Base-by-base conservation (phyloP, 371 early-diverging fungal species). In the Circinella umbellata region DNA sequence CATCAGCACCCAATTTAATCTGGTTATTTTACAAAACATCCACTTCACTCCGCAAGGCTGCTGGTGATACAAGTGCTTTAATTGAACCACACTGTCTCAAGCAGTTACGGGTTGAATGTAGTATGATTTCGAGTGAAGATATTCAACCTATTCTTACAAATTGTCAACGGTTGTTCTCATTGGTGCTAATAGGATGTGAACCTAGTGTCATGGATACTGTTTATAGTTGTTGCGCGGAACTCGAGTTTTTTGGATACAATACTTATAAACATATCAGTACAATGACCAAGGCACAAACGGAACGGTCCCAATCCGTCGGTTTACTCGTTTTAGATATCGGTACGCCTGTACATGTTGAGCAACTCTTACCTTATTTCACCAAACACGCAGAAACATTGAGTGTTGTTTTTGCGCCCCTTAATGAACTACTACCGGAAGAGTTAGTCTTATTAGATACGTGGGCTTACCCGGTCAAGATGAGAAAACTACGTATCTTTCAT, bases 231-330 rank as follows among this genome's bases (percentile, higher is more conserved):
- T 57, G 57, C 14, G 5, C 57, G 0, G 6, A 57, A 10, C 18
- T 57, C 4, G 57, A 57, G 14, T 5, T 17, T 57, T 57, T 57
- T 34, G 57, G 57, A 57, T 57, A 57, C 57, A 57, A 57, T n/a
- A 5, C 3, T 5, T 6, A 57, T 57, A 9, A 2, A 8, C 57
- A 34, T n/a, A 4, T 10, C 14, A 57, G 35, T 6, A 6, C 5
- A 8, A 7, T 57, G 27, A 27, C 27, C 6, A 0, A 34, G 9
- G 7, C 18, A 27, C n/a, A 18, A 7, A 27, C 57, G 1, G 57
- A 34, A 13, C 57, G 57, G 1, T 1, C 57, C 8, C 5, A 57
- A 10, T 57, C 57, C 10, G 6, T 6, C 8, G 57, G 57, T 10
- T 34, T 57, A 10, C 20, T 3, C 7, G 11, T 18, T 18, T 7